Base-by-base conservation (phyloP, 2,329 filamentous ascomycete species). In the Beauveria caledonica region DNA sequence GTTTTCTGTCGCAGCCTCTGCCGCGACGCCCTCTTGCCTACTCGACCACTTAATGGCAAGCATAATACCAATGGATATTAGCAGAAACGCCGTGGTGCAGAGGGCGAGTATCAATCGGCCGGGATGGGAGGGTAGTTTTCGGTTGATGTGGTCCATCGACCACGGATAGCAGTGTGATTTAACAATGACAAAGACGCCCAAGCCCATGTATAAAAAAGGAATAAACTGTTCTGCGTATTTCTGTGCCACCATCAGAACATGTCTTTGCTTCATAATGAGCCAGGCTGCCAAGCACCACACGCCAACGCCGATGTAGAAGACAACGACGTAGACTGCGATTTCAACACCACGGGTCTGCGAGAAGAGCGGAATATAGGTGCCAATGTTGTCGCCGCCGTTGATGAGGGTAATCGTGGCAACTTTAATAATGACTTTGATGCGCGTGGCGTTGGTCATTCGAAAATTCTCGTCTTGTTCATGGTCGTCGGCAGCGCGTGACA, bases 301-400 rank as follows among this genome's bases (percentile, higher is more conserved):
- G 0, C 69, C 70, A 7, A 73, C 66, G 25, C 72, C 59, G 44
- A 72, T 65, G 62, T 73, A 72, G 56, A 70, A 73, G 1, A 68
- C 64, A 7, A 71, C 64, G 8, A 71, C 64, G 59, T 72, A 73
- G 10, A 73, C 65, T 5, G 68, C 71, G 13, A 73, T 69, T 40
- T 71, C 70, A 13, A 66, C 64, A 2, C 68, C 66, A 21, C 67
- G 60, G 5, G 67, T 67, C 60, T 73, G 70, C 5, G 71, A 70
- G 55, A 73, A 72, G 1, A 72, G 64, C 9, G 70, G 70, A 8
- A 73, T 67, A 58, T 73, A 73, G 1, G 68, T 72, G 42, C 71
- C 67, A 52, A 73, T 71, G 44, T 73, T 73, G 63, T 73, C 71
- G 15, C 68, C 70, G 23, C 71, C 71, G 57, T 72, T 72, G 66